These are phyloP conservation scores for Lachancea waltii DNA, from an alignment of 805 yeast genomes.

Conservation along the genomic window DNA sequence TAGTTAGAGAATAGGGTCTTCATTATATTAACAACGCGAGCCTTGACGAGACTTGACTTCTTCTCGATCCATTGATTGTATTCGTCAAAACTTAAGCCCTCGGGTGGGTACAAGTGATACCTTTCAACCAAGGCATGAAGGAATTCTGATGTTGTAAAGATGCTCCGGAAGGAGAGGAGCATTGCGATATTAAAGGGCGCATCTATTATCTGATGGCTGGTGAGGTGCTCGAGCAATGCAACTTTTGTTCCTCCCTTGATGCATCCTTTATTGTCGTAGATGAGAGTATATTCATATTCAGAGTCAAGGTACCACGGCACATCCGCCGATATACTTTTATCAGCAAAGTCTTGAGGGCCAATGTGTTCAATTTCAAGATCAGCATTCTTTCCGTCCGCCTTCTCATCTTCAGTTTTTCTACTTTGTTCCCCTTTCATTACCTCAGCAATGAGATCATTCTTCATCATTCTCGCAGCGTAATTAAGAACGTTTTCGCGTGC, in stretches of 20 bases:
- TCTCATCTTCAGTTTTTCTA: conserved; percentile 26
- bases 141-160: conserved; percentile 60
- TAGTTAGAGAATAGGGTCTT: conserved; percentile 58
- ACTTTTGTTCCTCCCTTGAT: conserved; percentile 79
- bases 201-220: conserved; percentile 62
- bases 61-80: conserved; percentile 68
- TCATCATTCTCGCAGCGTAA: conserved; percentile 73
- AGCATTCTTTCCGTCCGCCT: conserved; percentile 9
- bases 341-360: conserved; percentile 8
- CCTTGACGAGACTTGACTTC: conserved; percentile 61
- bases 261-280: conserved; percentile 62
- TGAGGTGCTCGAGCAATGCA: conserved; percentile 73
- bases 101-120: conserved; percentile 74
- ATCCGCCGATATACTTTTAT: conserved; percentile 28
- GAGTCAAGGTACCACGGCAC: conserved; percentile 69
- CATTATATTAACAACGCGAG: conserved; percentile 61
- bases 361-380: conserved; percentile 20
- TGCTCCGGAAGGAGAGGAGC: conserved; percentile 68
- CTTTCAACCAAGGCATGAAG: conserved; percentile 53
- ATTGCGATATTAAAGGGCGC: conserved; percentile 61
- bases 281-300: conserved; percentile 52
- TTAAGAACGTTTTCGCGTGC: conserved; percentile 65
- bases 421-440: conserved; percentile 45
- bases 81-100: conserved; percentile 77
- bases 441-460: conserved; percentile 59